Conservation (phyloP, 306 rosid species). For the Fragaria vesca region DNA sequence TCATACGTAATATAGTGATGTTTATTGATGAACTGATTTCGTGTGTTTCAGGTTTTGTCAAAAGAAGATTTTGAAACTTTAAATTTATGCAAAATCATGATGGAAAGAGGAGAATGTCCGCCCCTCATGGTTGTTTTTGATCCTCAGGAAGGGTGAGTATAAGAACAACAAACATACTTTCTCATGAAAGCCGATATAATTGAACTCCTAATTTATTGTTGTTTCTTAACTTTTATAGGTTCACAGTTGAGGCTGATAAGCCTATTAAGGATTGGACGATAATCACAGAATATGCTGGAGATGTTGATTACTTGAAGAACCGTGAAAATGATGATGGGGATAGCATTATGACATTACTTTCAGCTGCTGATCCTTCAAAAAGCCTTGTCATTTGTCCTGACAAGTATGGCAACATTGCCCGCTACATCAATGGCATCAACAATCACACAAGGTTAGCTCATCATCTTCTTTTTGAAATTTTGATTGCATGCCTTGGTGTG, state of each 20-base stretch:
- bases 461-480: conserved; percentile 23
- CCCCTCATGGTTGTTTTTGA: conserved; percentile 95
- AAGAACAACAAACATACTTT: neutral
- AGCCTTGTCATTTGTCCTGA: conserved; percentile 92
- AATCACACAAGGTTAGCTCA: conserved; percentile 79
- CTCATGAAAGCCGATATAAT: neutral
- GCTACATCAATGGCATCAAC: conserved; percentile 91
- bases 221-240: conserved; percentile 41
- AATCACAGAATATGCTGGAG: conserved; percentile 93
- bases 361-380: conserved; percentile 60
- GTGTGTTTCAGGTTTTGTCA: conserved; percentile 52
- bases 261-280: conserved; percentile 75
- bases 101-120: conserved; percentile 90
- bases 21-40: neutral
- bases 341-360: conserved; percentile 94
- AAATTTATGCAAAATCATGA: conserved; percentile 69
- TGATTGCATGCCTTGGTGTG: neutral
- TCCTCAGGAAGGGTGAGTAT: conserved; percentile 83
- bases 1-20: neutral
- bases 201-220: conserved; percentile 5
- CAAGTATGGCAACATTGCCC: conserved; percentile 80
- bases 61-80: conserved; percentile 80
- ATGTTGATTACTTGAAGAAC: conserved; percentile 80
- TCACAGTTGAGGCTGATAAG: conserved; percentile 92
- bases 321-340: conserved; percentile 88